A percentile compares a stretch with the other conserved stretches of the same genome.
These are phyloP conservation scores for Penicillium arizonense DNA, from an alignment of 495 filamentous ascomycete genomes.

Conservation along the genomic window DNA sequence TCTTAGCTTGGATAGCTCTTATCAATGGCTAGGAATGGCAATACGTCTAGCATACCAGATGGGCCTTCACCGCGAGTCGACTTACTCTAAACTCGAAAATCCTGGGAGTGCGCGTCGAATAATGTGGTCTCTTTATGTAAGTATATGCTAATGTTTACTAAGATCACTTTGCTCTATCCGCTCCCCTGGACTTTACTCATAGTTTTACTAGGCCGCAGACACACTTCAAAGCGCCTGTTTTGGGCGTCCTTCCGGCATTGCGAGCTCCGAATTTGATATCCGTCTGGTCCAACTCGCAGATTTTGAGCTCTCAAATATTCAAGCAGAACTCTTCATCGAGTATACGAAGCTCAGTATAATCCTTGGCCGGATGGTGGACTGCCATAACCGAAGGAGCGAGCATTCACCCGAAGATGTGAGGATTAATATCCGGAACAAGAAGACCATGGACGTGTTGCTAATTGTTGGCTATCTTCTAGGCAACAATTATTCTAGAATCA, in stretches of 20 bases:
- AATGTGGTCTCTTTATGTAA: slow-evolving; percentile 10
- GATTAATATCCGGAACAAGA: no score
- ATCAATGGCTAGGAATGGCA: slow-evolving; percentile 11
- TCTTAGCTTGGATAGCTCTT: slow-evolving; percentile 5
- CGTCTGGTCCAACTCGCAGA: neutral
- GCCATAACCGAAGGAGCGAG: neutral
- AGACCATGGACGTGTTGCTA: no score
- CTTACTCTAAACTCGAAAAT: slow-evolving; percentile 2
- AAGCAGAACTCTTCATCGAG: slow-evolving; percentile 1
- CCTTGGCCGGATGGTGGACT: slow-evolving; percentile 4
- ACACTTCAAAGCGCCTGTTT: slow-evolving; percentile 6
- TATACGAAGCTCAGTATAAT: slow-evolving; percentile 6
- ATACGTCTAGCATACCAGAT: slow-evolving; percentile 8
- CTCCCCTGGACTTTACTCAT: no score
- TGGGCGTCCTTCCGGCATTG: slow-evolving; percentile 1
- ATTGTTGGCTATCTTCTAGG: no score
- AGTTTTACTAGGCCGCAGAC: neutral
- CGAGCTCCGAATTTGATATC: slow-evolving; percentile 1
- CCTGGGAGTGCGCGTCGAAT: slow-evolving; percentile 7
- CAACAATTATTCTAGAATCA: neutral
- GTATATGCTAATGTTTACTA: no score
- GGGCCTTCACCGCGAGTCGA: slow-evolving; percentile 10
- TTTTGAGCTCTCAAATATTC: neutral
- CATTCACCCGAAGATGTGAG: neutral
- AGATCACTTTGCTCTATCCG: no score